Percentiles rank a stretch among this genome's conserved stretches.
Conservation (phyloP, 768 basidiomycete species). For the Inosperma sp. region DNA sequence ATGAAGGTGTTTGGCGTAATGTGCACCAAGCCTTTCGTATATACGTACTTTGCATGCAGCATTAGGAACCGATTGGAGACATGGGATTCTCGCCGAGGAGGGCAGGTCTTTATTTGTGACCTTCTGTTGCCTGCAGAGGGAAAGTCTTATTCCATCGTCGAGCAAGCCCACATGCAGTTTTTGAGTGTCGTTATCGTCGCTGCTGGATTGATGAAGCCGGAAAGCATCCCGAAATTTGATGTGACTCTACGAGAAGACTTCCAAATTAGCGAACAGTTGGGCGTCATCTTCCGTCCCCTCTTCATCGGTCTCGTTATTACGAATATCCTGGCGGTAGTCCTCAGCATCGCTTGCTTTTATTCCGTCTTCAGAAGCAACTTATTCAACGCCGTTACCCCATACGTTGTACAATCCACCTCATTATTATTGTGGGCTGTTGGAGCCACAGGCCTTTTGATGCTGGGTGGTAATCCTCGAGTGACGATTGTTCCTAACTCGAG, state of each 20-base stretch:
- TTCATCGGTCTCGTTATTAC: not conserved
- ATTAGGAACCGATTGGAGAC: constrained; percentile 4
- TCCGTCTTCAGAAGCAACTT: constrained; percentile 1
- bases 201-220: not conserved
- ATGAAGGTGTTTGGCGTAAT: not conserved
- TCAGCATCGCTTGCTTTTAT: not conserved
- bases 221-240: not conserved
- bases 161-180: constrained; percentile 2
- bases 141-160: not conserved
- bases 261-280: constrained; percentile 1
- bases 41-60: constrained; percentile 2
- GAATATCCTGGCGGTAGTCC: not conserved
- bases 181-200: not conserved
- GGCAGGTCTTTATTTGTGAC: constrained; percentile 4
- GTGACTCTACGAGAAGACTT: not conserved
- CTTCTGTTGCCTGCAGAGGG: constrained; percentile 1
- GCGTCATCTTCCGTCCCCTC: constrained; percentile 2
- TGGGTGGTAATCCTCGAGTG: constrained; percentile 5
- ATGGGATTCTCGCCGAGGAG: constrained; percentile 3
- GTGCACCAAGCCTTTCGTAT: constrained; percentile 1
- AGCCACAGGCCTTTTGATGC: not conserved
- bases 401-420: not conserved
- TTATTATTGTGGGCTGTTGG: not conserved
- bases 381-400: not conserved
- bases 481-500: not conserved